Evolutionary conservation across 177 flowering plant species (phyloP).

Genomic region (Vitis hybrid): DNA sequence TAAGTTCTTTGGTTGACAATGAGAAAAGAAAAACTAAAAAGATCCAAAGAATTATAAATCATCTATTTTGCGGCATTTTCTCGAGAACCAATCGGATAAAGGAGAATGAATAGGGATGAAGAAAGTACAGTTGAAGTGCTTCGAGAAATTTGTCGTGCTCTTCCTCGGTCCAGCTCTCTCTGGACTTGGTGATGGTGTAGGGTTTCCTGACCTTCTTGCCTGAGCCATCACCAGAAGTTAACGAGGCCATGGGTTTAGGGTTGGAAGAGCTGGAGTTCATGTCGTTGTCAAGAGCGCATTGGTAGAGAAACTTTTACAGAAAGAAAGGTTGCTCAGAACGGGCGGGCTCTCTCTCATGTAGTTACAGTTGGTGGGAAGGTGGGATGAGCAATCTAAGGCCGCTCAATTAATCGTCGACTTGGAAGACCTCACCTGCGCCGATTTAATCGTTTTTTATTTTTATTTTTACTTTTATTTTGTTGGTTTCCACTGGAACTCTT

Average conservation of each 20-base stretch:
- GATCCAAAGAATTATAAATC: no score
- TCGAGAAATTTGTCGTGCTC: slow-evolving; percentile 93
- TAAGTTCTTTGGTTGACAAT: no score
- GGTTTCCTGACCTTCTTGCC: slow-evolving; percentile 79
- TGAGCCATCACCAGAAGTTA: slow-evolving; percentile 35
- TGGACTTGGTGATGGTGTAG: slow-evolving; percentile 88
- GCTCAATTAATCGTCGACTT: slow-evolving; percentile 17
- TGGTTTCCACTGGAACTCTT: no score
- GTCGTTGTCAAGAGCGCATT: background rate
- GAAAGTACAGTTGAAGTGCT: slow-evolving; percentile 74
- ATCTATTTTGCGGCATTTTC: no score
- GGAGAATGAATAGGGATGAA: background rate
- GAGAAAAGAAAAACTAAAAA: no score
- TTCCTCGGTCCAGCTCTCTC: slow-evolving; percentile 91
- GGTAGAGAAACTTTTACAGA: background rate
- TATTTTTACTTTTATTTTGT: background rate
- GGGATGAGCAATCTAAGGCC: background rate
- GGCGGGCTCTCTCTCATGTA: background rate
- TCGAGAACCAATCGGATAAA: no score
- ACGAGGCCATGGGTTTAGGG: slow-evolving; percentile 19
- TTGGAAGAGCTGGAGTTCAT: slow-evolving; percentile 20
- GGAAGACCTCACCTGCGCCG: slow-evolving; percentile 7
- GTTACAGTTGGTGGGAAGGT: background rate
- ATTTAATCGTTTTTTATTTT: background rate
- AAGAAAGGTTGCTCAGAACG: slow-evolving; percentile 2